phyloP scores from a whole-genome alignment of 1,139 yeast genomes.

The Yamadazyma jaroonii region DNA sequence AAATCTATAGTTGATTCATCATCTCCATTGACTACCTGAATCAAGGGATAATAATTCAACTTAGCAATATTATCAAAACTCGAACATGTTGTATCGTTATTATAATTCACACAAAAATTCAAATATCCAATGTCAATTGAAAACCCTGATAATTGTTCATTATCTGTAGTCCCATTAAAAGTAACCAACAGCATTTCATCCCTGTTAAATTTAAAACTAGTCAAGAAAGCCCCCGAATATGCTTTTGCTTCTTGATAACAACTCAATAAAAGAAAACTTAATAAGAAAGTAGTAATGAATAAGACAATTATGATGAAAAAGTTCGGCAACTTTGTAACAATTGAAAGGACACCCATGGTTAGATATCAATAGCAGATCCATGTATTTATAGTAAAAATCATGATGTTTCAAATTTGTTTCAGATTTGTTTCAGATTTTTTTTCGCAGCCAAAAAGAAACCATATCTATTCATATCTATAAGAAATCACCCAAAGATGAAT shows the following conservation, averaged over 20 bases:
- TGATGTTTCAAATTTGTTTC: constrained; percentile 4
- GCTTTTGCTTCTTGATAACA: constrained; percentile 39
- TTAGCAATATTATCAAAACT: constrained; percentile 22
- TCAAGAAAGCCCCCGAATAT: constrained; percentile 45
- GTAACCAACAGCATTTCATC: constrained; percentile 33
- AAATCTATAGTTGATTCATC: constrained; percentile 27
- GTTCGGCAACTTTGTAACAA: constrained; percentile 11
- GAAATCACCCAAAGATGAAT: neutral
- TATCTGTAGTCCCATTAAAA: constrained; percentile 10
- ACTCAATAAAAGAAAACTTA: constrained; percentile 54
- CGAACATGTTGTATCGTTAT: constrained; percentile 29
- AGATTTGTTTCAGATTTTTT: constrained; percentile 7
- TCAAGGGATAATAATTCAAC: constrained; percentile 25
- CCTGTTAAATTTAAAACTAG: constrained; percentile 44
- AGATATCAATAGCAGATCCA: neutral
- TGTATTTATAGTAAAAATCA: neutral
- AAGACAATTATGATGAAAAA: constrained; percentile 21
- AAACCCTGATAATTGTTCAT: constrained; percentile 24
- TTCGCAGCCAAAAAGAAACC: too few species aligned
- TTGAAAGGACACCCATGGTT: neutral
- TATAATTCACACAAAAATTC: constrained; percentile 43
- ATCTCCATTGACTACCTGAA: constrained; percentile 13
- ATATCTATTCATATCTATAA: neutral
- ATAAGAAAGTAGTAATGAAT: constrained; percentile 36
- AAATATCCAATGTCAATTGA: constrained; percentile 49